phyloP scores from a whole-genome alignment of 208 protist genomes.

The Angomonas ambiguus region DNA sequence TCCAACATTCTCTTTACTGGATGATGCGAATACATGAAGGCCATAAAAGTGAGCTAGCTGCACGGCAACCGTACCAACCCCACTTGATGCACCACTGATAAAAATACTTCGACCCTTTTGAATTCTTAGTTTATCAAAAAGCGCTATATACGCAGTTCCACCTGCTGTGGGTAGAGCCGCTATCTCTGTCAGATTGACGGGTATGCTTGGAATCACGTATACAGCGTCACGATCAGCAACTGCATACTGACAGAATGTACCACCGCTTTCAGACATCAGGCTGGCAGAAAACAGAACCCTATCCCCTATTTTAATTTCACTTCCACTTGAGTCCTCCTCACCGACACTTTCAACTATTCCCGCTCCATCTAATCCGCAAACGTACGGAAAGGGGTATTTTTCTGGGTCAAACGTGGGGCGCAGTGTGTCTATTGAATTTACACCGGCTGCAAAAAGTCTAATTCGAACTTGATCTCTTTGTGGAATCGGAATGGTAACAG shows the following conservation, averaged over 20 bases:
- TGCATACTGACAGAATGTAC: slow-evolving; percentile 72
- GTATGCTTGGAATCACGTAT: slow-evolving; percentile 36
- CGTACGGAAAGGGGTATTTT: slow-evolving; percentile 39
- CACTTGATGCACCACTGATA: slow-evolving; percentile 69
- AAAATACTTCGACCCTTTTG: slow-evolving; percentile 60
- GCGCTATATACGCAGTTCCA: slow-evolving; percentile 57
- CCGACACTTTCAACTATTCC: slow-evolving; percentile 70
- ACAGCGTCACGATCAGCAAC: slow-evolving; percentile 42
- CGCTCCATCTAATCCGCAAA: slow-evolving; percentile 56
- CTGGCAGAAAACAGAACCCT: slow-evolving; percentile 63
- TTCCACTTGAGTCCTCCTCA: neutral
- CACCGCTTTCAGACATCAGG: slow-evolving; percentile 26
- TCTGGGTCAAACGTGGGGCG: neutral
- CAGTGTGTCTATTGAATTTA: slow-evolving; percentile 37
- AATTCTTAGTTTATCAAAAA: slow-evolving; percentile 74
- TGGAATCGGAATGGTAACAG: slow-evolving; percentile 40
- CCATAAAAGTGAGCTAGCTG: slow-evolving; percentile 75
- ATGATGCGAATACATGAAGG: slow-evolving; percentile 59
- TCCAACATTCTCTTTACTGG: slow-evolving; percentile 42
- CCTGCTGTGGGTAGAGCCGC: slow-evolving; percentile 59
- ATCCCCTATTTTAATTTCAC: slow-evolving; percentile 42
- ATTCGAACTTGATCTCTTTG: slow-evolving; percentile 48
- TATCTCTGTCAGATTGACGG: slow-evolving; percentile 39
- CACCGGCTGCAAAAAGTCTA: slow-evolving; percentile 57
- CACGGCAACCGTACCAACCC: slow-evolving; percentile 67